phyloP scores from a whole-genome alignment of 352 stramenopile genomes.

The Phytopythium sindhum region DNA sequence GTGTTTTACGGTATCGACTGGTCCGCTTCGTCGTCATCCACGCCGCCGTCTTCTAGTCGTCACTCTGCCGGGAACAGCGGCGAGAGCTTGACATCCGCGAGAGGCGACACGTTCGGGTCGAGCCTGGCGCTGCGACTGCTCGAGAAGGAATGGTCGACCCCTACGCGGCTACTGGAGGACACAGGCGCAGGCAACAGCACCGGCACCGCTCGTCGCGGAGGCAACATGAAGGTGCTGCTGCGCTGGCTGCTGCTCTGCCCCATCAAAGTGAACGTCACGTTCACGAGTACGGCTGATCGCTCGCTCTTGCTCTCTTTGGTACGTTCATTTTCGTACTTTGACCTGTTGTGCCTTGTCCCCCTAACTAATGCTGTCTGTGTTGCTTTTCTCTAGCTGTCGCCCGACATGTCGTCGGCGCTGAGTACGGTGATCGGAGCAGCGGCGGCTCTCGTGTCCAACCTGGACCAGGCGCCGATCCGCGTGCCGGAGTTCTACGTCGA shows the following conservation, averaged over 20 bases:
- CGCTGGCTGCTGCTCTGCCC: slow-evolving; percentile 79
- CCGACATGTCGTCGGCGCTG: slow-evolving; percentile 77
- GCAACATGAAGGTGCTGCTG: slow-evolving; percentile 74
- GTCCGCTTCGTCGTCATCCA: slow-evolving; percentile 14
- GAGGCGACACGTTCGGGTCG: slow-evolving; percentile 19
- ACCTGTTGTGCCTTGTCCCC: neutral
- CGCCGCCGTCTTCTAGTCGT: neutral
- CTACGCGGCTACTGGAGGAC: slow-evolving; percentile 30
- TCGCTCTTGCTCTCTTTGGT: slow-evolving; percentile 79
- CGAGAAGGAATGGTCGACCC: slow-evolving; percentile 57
- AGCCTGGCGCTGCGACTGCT: slow-evolving; percentile 52
- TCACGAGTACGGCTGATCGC: slow-evolving; percentile 79
- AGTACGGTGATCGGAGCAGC: slow-evolving; percentile 79
- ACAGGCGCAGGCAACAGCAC: slow-evolving; percentile 18
- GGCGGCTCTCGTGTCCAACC: slow-evolving; percentile 75
- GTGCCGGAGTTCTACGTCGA: slow-evolving; percentile 89
- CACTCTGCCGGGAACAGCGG: neutral
- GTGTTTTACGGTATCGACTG: slow-evolving; percentile 75
- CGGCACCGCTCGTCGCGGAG: slow-evolving; percentile 29
- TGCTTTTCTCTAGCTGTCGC: slow-evolving; percentile 46
- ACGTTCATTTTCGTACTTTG: no score
- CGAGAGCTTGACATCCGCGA: neutral
- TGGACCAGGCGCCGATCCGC: slow-evolving; percentile 85
- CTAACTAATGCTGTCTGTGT: slow-evolving; percentile 5
- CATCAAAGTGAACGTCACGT: slow-evolving; percentile 87